These are phyloP conservation scores for Flaveria brownii DNA, from an alignment of 129 eudicot species.

Conservation along the genomic window DNA sequence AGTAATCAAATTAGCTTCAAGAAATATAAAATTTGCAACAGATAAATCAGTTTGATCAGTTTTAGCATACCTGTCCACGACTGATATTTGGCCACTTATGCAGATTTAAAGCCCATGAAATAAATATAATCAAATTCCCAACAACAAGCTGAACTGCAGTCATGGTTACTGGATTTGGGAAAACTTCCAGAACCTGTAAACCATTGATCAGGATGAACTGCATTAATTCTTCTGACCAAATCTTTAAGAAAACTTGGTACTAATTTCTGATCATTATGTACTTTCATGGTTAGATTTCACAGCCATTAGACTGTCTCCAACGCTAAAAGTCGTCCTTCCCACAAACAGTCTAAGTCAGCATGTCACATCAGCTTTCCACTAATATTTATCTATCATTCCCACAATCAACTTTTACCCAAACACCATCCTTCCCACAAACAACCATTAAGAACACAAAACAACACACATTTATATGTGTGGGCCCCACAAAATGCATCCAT, in stretches of 20 bases:
- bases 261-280: neutral
- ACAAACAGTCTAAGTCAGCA: too few species aligned
- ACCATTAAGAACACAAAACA: too few species aligned
- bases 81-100: slow-evolving; percentile 87
- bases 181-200: slow-evolving; percentile 79
- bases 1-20: slow-evolving; percentile 26
- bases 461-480: too few species aligned
- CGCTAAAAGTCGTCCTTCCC: too few species aligned
- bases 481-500: too few species aligned
- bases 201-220: slow-evolving; percentile 22
- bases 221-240: slow-evolving; percentile 20
- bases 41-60: neutral
- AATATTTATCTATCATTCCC: too few species aligned
- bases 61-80: slow-evolving; percentile 63
- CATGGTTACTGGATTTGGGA: slow-evolving; percentile 72
- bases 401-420: too few species aligned
- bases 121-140: slow-evolving; percentile 60
- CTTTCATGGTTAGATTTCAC: slow-evolving; percentile 1
- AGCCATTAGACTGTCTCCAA: neutral
- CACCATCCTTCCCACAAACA: too few species aligned
- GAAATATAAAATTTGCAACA: neutral
- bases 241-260: neutral
- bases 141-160: slow-evolving; percentile 79
- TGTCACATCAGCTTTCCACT: too few species aligned
- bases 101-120: slow-evolving; percentile 75